Conservation (phyloP, 2,329 filamentous ascomycete species). For the Phialemoniopsis sp. region DNA sequence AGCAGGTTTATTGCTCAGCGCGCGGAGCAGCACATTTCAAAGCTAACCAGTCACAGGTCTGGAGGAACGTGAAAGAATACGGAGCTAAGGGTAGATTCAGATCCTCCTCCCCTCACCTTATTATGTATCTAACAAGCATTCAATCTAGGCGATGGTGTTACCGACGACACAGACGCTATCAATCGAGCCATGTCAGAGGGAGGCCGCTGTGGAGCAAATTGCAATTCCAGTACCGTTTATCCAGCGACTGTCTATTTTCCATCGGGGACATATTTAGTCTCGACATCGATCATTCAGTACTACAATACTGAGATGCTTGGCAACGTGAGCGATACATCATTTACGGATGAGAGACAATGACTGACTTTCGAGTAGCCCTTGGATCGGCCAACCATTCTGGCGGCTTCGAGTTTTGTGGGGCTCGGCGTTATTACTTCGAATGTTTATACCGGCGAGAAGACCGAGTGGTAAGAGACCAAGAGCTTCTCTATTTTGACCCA, state of each 20-base stretch:
- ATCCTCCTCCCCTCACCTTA: no score
- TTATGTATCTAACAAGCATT: no score
- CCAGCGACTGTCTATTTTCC: constrained; percentile 40
- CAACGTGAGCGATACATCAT: constrained; percentile 44
- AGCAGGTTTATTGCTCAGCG: no score
- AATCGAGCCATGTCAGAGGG: constrained; percentile 35
- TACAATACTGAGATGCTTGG: constrained; percentile 80
- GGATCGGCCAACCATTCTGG: constrained; percentile 54
- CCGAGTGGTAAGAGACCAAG: no score
- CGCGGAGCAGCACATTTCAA: no score
- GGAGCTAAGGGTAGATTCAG: no score
- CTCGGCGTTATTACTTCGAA: no score
- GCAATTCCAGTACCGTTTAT: constrained; percentile 32
- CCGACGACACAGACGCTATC: constrained; percentile 42
- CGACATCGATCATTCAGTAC: constrained; percentile 65
- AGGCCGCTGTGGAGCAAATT: constrained; percentile 34
- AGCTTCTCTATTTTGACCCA: no score
- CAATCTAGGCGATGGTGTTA: constrained; percentile 39
- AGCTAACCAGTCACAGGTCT: no score
- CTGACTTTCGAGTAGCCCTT: constrained; percentile 4
- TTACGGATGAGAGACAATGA: constrained; percentile 3
- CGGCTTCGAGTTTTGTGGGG: constrained; percentile 35
- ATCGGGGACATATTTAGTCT: constrained; percentile 63
- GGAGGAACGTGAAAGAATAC: no score
- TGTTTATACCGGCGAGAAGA: no score